These are phyloP conservation scores for Erodium moschatum DNA, from an alignment of 441 rosid genomes.

Conservation along the genomic window DNA sequence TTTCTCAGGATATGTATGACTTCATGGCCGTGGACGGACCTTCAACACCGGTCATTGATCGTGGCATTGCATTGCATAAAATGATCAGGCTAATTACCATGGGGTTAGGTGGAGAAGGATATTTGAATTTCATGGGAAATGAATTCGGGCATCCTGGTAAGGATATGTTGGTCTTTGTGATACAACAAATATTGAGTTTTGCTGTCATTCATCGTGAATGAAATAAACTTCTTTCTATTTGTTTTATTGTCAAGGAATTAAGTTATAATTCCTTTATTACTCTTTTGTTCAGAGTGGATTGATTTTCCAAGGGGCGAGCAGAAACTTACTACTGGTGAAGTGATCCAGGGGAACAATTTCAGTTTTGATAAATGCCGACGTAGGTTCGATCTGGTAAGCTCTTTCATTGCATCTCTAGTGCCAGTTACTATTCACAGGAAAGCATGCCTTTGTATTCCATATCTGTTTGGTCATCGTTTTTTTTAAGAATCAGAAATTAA, in stretches of 20 bases:
- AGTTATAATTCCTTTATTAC: constrained; percentile 9
- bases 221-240: constrained; percentile 3
- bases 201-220: constrained; percentile 9
- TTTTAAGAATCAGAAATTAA: background rate
- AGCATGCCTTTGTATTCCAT: background rate
- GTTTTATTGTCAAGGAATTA: constrained; percentile 4
- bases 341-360: constrained; percentile 61
- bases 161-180: constrained; percentile 6
- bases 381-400: constrained; percentile 82
- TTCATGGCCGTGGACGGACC: constrained; percentile 91
- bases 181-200: background rate
- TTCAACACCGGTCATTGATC: constrained; percentile 74
- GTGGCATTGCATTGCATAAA: constrained; percentile 95
- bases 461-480: background rate
- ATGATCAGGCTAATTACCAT: constrained; percentile 91
- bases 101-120: constrained; percentile 98
- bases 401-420: background rate
- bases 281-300: constrained; percentile 68
- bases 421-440: background rate
- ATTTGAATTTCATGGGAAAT: constrained; percentile 97
- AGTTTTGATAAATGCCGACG: constrained; percentile 93
- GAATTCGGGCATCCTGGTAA: constrained; percentile 99
- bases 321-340: constrained; percentile 59
- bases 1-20: constrained; percentile 88
- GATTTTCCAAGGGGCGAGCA: constrained; percentile 88